phyloP scores from a whole-genome alignment of 2,329 filamentous ascomycete species.

The Xylaria sp. region DNA sequence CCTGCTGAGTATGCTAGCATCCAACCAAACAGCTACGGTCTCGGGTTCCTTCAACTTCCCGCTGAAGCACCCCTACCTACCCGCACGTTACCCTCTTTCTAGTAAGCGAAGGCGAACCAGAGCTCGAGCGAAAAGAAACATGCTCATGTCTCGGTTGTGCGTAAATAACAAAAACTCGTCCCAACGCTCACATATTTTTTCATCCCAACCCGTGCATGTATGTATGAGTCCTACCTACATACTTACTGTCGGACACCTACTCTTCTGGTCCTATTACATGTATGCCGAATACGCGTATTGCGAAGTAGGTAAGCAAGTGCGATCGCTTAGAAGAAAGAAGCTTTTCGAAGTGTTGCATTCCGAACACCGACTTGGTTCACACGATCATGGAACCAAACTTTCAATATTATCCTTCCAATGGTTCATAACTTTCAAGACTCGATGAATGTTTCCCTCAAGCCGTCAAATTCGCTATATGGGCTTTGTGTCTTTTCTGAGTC shows the following conservation, averaged over 20 bases:
- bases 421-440: no score
- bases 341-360: neutral
- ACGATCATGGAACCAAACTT: no score
- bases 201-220: no score
- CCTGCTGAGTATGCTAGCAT: neutral
- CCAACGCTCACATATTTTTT: neutral
- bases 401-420: no score
- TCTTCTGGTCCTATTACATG: neutral
- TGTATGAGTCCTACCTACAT: no score
- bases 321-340: no score
- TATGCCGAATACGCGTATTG: neutral
- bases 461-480: no score
- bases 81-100: neutral
- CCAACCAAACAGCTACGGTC: neutral
- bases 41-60: neutral
- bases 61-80: neutral
- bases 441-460: no score
- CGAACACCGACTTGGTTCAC: no score
- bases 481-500: no score
- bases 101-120: neutral
- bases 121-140: neutral
- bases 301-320: no score
- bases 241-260: no score
- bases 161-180: neutral
- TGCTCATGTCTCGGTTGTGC: neutral